These are phyloP conservation scores for Heterobasidion annosum DNA, from an alignment of 1,284 basidiomycete genomes.

Conservation along the genomic window DNA sequence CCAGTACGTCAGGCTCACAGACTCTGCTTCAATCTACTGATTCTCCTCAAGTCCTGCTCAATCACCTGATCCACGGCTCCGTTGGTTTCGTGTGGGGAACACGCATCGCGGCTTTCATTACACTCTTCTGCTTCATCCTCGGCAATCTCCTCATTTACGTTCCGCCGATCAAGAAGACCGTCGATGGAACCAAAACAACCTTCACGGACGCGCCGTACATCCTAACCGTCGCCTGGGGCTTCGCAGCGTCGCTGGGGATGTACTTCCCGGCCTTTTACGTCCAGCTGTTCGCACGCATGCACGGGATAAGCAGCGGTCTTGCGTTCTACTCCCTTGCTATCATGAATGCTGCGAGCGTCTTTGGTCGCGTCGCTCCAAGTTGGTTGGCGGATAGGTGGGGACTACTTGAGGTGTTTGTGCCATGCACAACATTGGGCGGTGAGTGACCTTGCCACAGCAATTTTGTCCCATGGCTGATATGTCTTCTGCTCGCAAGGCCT, in stretches of 20 bases:
- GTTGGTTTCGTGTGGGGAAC: slow-evolving; percentile 16
- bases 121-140: slow-evolving; percentile 13
- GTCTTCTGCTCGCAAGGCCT: slow-evolving; percentile 7
- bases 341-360: slow-evolving; percentile 14
- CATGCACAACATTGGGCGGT: slow-evolving; percentile 13
- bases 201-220: slow-evolving; percentile 11
- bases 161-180: slow-evolving; percentile 3
- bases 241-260: slow-evolving; percentile 15
- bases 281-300: slow-evolving; percentile 16
- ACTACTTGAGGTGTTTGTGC: slow-evolving; percentile 14
- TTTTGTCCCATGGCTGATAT: not conserved
- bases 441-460: not conserved
- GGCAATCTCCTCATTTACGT: slow-evolving; percentile 14
- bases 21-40: not conserved
- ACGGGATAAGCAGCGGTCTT: slow-evolving; percentile 13
- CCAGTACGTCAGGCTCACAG: slow-evolving; percentile 6
- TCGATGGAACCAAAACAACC: not conserved
- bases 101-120: slow-evolving; percentile 14
- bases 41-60: slow-evolving; percentile 11
- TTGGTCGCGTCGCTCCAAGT: slow-evolving; percentile 16
- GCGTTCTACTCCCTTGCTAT: slow-evolving; percentile 19
- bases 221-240: slow-evolving; percentile 13
- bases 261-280: slow-evolving; percentile 20
- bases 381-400: slow-evolving; percentile 17
- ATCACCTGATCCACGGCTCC: slow-evolving; percentile 12